phyloP scores from a whole-genome alignment of 345 rosid species.

The Carallia brachiata region DNA sequence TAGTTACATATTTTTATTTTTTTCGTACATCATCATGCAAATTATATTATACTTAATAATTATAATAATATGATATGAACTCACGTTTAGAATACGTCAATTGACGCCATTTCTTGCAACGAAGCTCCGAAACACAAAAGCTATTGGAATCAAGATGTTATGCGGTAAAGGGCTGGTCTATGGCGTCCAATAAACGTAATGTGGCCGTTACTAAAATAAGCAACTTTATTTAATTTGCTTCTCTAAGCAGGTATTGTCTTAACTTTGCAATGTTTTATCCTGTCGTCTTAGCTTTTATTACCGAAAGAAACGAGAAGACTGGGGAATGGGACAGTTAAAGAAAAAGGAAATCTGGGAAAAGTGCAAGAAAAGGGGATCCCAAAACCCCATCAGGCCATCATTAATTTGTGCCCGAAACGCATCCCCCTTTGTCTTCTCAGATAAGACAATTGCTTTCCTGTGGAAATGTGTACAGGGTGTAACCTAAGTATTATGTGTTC shows the following conservation, averaged over 20 bases:
- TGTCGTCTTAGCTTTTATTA: neutral
- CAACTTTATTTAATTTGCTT: slow-evolving; percentile 5
- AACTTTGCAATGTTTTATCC: slow-evolving; percentile 11
- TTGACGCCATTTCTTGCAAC: too few species aligned
- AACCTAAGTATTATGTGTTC: neutral
- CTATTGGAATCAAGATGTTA: neutral
- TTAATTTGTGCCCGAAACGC: slow-evolving; percentile 4
- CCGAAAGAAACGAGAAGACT: slow-evolving; percentile 13
- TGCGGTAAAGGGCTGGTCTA: neutral
- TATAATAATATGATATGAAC: too few species aligned
- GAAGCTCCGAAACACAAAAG: neutral
- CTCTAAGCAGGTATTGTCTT: slow-evolving; percentile 11
- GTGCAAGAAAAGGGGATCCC: slow-evolving; percentile 10
- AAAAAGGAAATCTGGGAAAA: slow-evolving; percentile 23
- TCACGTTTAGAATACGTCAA: too few species aligned
- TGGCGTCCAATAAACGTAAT: neutral
- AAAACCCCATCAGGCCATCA: slow-evolving; percentile 2
- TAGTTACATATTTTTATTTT: too few species aligned
- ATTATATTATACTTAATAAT: too few species aligned
- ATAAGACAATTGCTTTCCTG: neutral
- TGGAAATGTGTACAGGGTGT: neutral
- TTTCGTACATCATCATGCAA: too few species aligned
- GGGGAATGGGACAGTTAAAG: neutral
- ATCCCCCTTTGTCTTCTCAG: slow-evolving; percentile 11
- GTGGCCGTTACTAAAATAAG: neutral